Evolutionary conservation across 2,329 filamentous ascomycete genomes (phyloP).

Genomic region (Calonectria naviculata): DNA sequence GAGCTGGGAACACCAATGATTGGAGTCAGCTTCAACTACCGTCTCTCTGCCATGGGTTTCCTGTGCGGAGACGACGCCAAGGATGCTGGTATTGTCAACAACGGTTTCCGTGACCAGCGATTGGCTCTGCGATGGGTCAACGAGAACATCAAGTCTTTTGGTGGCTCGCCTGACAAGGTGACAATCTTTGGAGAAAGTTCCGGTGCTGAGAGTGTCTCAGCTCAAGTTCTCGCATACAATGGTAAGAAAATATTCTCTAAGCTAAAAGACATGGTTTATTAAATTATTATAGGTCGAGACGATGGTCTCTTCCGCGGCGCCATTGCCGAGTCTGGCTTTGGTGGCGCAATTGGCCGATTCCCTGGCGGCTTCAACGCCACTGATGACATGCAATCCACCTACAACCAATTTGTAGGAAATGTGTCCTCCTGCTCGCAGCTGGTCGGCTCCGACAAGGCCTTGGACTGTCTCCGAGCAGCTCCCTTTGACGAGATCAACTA

Average conservation of each 20-base stretch:
- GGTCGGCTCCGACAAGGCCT: constrained; percentile 34
- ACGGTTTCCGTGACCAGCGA: constrained; percentile 60
- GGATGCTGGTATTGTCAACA: constrained; percentile 57
- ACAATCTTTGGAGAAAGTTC: constrained; percentile 64
- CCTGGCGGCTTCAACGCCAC: constrained; percentile 44
- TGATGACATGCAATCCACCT: constrained; percentile 38
- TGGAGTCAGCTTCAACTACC: constrained; percentile 61
- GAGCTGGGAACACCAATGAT: constrained; percentile 59
- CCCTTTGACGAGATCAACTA: constrained; percentile 43
- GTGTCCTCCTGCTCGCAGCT: constrained; percentile 36
- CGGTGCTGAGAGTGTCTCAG: constrained; percentile 57
- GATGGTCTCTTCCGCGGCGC: constrained; percentile 63
- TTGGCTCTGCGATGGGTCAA: constrained; percentile 60
- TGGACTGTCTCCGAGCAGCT: constrained; percentile 41
- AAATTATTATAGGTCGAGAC: constrained; percentile 47
- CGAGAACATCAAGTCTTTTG: constrained; percentile 58
- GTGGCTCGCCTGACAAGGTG: constrained; percentile 57
- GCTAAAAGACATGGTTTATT: background rate
- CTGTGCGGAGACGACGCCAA: constrained; percentile 53
- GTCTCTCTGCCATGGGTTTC: constrained; percentile 60
- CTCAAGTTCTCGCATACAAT: constrained; percentile 59
- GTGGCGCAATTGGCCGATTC: constrained; percentile 42
- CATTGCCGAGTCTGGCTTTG: constrained; percentile 61
- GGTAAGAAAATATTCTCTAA: constrained; percentile 39
- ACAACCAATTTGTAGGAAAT: constrained; percentile 41